phyloP scores from a whole-genome alignment of 257 asterid species.

The Solanum peruvianum region DNA sequence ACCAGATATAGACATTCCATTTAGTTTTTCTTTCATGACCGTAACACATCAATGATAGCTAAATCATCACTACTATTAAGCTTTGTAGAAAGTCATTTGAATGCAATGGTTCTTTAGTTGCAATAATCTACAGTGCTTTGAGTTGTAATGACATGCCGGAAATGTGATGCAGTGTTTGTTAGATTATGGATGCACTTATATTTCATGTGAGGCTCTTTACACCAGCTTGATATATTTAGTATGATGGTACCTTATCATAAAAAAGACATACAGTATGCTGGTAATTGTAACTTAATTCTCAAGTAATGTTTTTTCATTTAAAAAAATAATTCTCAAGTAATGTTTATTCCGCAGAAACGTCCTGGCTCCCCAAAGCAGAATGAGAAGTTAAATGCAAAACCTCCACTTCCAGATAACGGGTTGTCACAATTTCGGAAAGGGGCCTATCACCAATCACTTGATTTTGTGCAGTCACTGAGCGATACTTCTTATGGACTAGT shows the following conservation, averaged over 20 bases:
- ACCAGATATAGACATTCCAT: neutral
- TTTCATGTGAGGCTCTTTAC: neutral
- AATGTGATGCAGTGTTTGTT: neutral
- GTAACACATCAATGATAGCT: neutral
- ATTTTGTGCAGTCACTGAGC: constrained; percentile 81
- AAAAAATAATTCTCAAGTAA: neutral
- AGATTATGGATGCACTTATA: neutral
- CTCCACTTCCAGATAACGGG: constrained; percentile 78
- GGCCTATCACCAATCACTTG: constrained; percentile 91
- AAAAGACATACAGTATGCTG: neutral
- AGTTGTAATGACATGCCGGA: neutral
- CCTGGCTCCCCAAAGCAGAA: constrained; percentile 77
- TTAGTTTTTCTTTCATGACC: neutral
- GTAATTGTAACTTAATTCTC: neutral
- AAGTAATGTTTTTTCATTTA: neutral
- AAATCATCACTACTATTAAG: neutral
- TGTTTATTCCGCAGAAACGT: constrained; percentile 45
- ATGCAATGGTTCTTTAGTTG: neutral
- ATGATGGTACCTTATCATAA: neutral
- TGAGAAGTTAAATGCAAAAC: constrained; percentile 58
- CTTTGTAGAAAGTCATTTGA: neutral
- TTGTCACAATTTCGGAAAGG: constrained; percentile 84
- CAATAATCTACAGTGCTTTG: neutral
- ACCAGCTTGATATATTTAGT: neutral
- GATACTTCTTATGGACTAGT: constrained; percentile 94